phyloP scores from a whole-genome alignment of 2,329 filamentous ascomycete genomes.

The Botrytis aclada region DNA sequence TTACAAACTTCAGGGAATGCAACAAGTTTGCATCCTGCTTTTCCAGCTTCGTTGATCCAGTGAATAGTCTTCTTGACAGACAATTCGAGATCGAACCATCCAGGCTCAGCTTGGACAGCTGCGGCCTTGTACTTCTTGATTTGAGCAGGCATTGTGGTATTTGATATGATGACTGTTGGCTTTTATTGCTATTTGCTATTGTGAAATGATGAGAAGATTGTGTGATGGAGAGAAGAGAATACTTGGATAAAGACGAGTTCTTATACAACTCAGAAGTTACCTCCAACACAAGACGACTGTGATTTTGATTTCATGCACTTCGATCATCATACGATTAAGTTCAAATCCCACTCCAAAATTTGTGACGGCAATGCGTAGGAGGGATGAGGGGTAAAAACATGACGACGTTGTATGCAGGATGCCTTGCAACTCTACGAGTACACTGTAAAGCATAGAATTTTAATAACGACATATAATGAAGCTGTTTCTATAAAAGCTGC shows the following conservation, averaged over 20 bases:
- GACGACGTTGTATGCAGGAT: neutral
- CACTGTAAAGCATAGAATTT: neutral
- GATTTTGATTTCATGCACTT: neutral
- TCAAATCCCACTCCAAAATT: conserved; percentile 14
- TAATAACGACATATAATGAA: neutral
- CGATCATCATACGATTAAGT: neutral
- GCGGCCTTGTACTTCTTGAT: conserved; percentile 38
- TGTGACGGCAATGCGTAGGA: neutral
- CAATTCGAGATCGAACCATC: conserved; percentile 56
- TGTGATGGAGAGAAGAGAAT: neutral
- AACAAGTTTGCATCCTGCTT: conserved; percentile 52
- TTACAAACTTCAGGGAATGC: conserved; percentile 52
- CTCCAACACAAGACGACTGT: neutral
- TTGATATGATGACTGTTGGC: neutral
- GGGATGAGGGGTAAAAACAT: neutral
- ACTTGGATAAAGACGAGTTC: neutral
- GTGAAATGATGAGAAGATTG: neutral
- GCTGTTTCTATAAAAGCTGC: neutral
- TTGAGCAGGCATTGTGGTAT: conserved; percentile 15
- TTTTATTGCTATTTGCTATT: neutral
- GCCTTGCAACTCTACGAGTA: neutral
- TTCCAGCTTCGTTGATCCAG: conserved; percentile 54
- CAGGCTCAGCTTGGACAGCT: conserved; percentile 56
- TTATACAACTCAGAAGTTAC: conserved; percentile 5
- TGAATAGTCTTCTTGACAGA: conserved; percentile 55